Evolutionary conservation across 352 stramenopile species (phyloP), one percentile per base, ranked within the genome.

Genomic region (Globisporangium canariense): DNA sequence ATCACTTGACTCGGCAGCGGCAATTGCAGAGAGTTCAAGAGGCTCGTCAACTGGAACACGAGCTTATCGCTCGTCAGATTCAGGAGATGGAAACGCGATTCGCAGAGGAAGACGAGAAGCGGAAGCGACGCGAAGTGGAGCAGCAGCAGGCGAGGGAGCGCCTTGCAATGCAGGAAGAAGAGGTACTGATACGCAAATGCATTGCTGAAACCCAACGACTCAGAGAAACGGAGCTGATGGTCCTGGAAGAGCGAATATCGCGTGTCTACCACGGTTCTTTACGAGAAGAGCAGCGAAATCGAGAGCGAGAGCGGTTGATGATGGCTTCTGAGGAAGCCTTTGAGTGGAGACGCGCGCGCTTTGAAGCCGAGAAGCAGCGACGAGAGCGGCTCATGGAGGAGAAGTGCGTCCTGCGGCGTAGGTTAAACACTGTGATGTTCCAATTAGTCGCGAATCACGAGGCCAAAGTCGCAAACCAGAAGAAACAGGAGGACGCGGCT

Each of bases 341-440:
- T 13, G 43, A 22, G 28, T 41, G 64, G 34, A 55, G 49, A 51
- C 22, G 51, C n/a, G 1, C 66, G 10, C 46, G 34, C 0, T 45
- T 66, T 10, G 38, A 69, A 20, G 28, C 16, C 14, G 64, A 69
- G 11, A 45, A 20, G 16, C 47, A 58, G 22, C 41, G 20, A 0
- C 46, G 54, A 30, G 36, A 53, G 43, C 47, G 25, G 36, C 53
- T 73, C 0, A 56, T 66, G 18, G 66, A 81, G 50, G 74, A 75
- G 61, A 58, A 68, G 16, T 64, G 62, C 47, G 32, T 62, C 2
- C 6, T 68, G 10, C 64, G 74, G 3, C 57, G 74, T 1, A 32
- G 32, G 18, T 70, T 68, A 52, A 53, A 65, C 30, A 16, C 43
- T 2, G 73, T 79, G 18, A 62, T 89, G n/a, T 13, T 68, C 2